phyloP scores from a whole-genome alignment of 2,329 filamentous ascomycete genomes.

The Madurella mycetomatis region DNA sequence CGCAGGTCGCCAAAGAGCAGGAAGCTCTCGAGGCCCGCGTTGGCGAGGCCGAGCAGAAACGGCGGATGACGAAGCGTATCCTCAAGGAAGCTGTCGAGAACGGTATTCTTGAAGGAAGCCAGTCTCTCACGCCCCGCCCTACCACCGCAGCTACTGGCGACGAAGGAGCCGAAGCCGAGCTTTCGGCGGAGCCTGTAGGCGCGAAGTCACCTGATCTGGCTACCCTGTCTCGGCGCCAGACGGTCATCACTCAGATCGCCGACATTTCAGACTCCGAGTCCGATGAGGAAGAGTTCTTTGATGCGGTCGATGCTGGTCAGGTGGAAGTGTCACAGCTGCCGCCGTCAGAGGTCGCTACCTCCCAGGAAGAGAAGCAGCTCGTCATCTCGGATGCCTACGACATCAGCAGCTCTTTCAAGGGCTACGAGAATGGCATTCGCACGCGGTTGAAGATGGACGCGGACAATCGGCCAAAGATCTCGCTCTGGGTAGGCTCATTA shows the following conservation, averaged over 20 bases:
- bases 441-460: conserved; percentile 80
- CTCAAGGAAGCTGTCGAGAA: conserved; percentile 77
- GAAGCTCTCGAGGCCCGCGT: conserved; percentile 84
- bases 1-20: conserved; percentile 89
- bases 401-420: conserved; percentile 73
- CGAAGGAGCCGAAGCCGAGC: conserved; percentile 23
- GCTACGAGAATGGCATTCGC: conserved; percentile 86
- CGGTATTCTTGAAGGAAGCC: conserved; percentile 34
- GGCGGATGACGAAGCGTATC: conserved; percentile 82
- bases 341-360: conserved; percentile 37
- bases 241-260: conserved; percentile 64
- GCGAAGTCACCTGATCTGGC: conserved; percentile 38
- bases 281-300: conserved; percentile 91
- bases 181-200: conserved; percentile 23
- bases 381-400: conserved; percentile 50
- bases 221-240: conserved; percentile 53
- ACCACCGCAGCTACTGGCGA: conserved; percentile 34
- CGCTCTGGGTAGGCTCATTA: conserved; percentile 73
- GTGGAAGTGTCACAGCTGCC: conserved; percentile 74
- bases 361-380: conserved; percentile 43
- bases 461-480: conserved; percentile 89
- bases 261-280: conserved; percentile 77
- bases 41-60: conserved; percentile 84
- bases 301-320: conserved; percentile 89
- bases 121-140: conserved; percentile 32